Evolutionary conservation across 2,329 filamentous ascomycete genomes (phyloP).

Genomic region (Epicoccum nigrum): DNA sequence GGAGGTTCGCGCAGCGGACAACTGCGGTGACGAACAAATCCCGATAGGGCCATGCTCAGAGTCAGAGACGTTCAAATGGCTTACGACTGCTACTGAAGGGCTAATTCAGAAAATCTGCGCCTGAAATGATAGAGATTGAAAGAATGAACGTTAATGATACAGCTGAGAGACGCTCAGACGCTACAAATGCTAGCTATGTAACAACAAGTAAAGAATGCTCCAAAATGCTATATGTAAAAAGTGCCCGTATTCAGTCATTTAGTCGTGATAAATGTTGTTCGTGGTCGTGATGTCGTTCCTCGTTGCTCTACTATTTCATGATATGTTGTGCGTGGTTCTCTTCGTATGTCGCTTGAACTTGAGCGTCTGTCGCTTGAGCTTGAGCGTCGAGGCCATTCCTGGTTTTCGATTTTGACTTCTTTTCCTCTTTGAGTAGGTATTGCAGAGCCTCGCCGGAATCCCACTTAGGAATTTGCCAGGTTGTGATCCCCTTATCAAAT

Average conservation of each 20-base stretch:
- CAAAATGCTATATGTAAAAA: neutral
- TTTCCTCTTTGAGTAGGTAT: neutral
- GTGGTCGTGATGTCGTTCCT: neutral
- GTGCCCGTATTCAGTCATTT: constrained; percentile 9
- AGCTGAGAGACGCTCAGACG: neutral
- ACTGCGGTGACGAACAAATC: no score
- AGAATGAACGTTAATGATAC: neutral
- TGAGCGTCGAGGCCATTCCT: neutral
- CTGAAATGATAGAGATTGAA: neutral
- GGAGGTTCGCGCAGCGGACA: no score
- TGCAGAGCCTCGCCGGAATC: neutral
- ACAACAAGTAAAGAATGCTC: neutral
- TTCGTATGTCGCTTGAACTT: no score
- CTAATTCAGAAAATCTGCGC: no score
- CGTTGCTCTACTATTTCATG: neutral
- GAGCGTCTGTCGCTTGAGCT: neutral
- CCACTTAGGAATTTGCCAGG: constrained; percentile 38
- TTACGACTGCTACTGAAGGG: no score
- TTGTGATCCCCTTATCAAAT: constrained; percentile 21
- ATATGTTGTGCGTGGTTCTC: neutral
- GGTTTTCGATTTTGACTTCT: neutral
- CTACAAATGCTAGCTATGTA: neutral
- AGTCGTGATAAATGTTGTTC: constrained; percentile 15
- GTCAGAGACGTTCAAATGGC: no score
- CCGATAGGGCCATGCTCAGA: no score